A percentile compares a stretch with the other conserved stretches of the same genome.
Evolutionary conservation across 805 yeast species (phyloP).

Genomic region (Cyberlindnera samutprakarnensis): DNA sequence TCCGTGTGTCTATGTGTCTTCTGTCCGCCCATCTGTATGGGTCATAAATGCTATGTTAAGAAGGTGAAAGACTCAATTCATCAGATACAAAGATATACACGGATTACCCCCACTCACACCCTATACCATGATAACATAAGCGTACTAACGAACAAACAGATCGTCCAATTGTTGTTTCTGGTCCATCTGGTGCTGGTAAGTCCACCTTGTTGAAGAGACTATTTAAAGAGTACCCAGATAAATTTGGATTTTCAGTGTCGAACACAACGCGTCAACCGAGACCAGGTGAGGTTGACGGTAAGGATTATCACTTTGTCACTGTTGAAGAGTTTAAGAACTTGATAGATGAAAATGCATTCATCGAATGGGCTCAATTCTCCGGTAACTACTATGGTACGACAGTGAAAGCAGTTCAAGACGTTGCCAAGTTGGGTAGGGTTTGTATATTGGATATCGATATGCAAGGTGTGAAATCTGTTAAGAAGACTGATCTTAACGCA

Average conservation of each 20-base stretch:
- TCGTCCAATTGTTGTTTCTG: constrained; percentile 92
- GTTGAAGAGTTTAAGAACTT: constrained; percentile 74
- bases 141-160: constrained; percentile 23
- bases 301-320: constrained; percentile 80
- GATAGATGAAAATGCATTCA: constrained; percentile 69
- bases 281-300: constrained; percentile 83
- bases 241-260: constrained; percentile 91
- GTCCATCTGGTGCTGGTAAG: constrained; percentile 96
- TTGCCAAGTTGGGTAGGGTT: constrained; percentile 49
- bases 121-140: no score
- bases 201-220: constrained; percentile 86
- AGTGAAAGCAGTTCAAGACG: constrained; percentile 68
- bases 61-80: no score
- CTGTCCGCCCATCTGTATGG: no score
- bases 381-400: constrained; percentile 98
- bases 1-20: not conserved
- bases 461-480: constrained; percentile 97
- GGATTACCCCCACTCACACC: no score
- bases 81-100: no score
- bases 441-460: constrained; percentile 96
- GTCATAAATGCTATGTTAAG: no score
- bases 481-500: constrained; percentile 75
- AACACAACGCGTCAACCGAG: constrained; percentile 91
- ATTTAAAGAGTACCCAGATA: constrained; percentile 83
- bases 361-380: constrained; percentile 97